Base-by-base conservation (phyloP, 2,329 filamentous ascomycete genomes). In the Aureobasidium mangrovei region DNA sequence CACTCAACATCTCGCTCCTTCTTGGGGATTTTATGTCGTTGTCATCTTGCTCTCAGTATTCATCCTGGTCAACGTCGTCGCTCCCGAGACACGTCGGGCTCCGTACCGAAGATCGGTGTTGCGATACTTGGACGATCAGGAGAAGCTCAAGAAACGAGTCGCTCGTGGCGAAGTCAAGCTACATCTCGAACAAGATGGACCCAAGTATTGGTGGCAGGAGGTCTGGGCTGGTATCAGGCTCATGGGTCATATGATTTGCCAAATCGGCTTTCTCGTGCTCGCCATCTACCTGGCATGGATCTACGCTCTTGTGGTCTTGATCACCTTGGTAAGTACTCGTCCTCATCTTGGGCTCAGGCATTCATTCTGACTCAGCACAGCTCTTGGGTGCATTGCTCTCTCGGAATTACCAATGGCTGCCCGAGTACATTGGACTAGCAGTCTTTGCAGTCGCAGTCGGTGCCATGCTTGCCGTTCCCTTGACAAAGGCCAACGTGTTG, bases 211-310 rank as follows among this genome's bases (percentile, higher is more conserved):
- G 85, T 84, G 82, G 45, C 79, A 91, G 66, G 86, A 91, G 65
- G 77, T 88, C 26, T 81, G 81, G 67, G 85, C 87, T 42, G 87
- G 86, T 7, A 63, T 86, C 24, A 72, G 80, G 18, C 73, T 91
- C 42, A 83, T 79, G 45, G 66, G 79, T 24, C 80, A 83, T 62
- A 90, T 91, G 86, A 72, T 88, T 48, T 78, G 77, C 36, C 86
- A 91, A 64, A 79, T 84, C 3, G 86, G 86, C 0, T 91, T 90
- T 65, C 68, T 81, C n/a, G 69, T 88, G 31, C 74, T 91, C 63
- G 78, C 84, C 1, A 57, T 86, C n/a, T 91, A 91, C 66, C 74
- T 83, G 10, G 83, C 79, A 5, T 91, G 86, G 86, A 86, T 89
- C 43, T 88, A 90, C 65, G 84, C 84, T 2, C 84, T 90, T 62